Conservation (phyloP, 192 early-diverging fungal species). For the Coemansia furcata region DNA sequence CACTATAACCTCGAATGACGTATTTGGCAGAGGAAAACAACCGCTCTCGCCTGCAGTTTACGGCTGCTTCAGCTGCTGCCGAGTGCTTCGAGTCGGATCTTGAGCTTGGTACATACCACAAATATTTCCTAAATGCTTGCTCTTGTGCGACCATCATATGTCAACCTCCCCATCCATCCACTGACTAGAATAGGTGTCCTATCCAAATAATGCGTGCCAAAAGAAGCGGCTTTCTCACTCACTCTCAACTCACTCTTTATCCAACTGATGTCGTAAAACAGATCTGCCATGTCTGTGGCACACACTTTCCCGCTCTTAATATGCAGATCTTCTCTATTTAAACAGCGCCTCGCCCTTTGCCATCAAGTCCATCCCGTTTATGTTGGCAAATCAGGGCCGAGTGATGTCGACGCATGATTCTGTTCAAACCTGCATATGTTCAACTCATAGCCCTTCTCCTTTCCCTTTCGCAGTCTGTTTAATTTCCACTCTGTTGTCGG, state of each 20-base stretch:
- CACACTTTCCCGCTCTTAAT: not conserved
- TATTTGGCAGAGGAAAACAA: not conserved
- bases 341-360: not conserved
- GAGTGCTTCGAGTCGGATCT: not conserved
- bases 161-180: not conserved
- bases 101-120: not conserved
- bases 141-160: not conserved
- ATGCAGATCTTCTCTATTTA: not conserved
- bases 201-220: not conserved
- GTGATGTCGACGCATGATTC: not conserved
- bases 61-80: not conserved
- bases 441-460: not conserved
- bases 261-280: not conserved
- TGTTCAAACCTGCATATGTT: not conserved
- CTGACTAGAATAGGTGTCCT: not conserved
- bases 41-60: not conserved
- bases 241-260: not conserved
- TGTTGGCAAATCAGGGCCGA: constrained; percentile 1
- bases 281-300: not conserved
- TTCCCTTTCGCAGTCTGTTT: not conserved
- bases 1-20: not conserved
- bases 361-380: not conserved
- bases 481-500: not conserved
- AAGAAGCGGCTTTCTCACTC: not conserved
- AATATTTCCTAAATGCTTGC: not conserved